These are phyloP conservation scores for Ophiocordyceps unilateralis DNA, from an alignment of 2,329 filamentous ascomycete species.

Conservation along the genomic window DNA sequence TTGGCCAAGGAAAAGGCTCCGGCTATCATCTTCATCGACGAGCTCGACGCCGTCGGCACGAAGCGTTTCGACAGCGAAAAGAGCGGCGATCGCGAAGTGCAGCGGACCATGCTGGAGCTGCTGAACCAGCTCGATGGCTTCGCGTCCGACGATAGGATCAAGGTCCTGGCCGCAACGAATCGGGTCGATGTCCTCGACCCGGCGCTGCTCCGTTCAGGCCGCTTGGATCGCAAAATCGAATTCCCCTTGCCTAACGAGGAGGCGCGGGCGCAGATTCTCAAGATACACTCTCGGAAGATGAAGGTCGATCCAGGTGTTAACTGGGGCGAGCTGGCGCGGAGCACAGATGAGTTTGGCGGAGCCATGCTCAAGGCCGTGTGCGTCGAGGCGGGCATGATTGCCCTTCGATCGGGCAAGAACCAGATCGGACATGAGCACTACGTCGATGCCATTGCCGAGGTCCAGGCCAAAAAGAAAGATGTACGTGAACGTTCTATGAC, in stretches of 20 bases:
- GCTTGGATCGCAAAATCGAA: constrained; percentile 92
- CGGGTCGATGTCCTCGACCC: constrained; percentile 88
- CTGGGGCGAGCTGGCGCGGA: constrained; percentile 88
- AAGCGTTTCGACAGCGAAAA: constrained; percentile 99
- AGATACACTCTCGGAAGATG: constrained; percentile 98
- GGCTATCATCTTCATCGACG: constrained; percentile 98
- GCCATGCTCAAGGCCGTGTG: constrained; percentile 97
- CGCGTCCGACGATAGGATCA: constrained; percentile 90
- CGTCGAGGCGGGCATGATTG: constrained; percentile 98
- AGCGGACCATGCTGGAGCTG: constrained; percentile 96
- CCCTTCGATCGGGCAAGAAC: constrained; percentile 78
- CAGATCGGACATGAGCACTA: constrained; percentile 98
- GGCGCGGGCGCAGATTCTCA: constrained; percentile 87
- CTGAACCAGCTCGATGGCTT: constrained; percentile 98
- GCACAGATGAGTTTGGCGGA: constrained; percentile 95
- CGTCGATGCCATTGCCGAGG: constrained; percentile 93
- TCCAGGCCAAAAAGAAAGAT: constrained; percentile 92
- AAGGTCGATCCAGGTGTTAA: constrained; percentile 84
- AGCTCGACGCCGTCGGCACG: constrained; percentile 93
- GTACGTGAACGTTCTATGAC: constrained; percentile 23
- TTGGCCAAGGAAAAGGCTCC: constrained; percentile 97
- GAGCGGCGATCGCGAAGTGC: constrained; percentile 92
- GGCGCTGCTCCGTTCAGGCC: constrained; percentile 76
- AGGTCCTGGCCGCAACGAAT: constrained; percentile 89
- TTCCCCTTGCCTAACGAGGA: constrained; percentile 97